Base-by-base conservation (phyloP, 108 stramenopile genomes). In the Nannochloropsis oceanica region DNA sequence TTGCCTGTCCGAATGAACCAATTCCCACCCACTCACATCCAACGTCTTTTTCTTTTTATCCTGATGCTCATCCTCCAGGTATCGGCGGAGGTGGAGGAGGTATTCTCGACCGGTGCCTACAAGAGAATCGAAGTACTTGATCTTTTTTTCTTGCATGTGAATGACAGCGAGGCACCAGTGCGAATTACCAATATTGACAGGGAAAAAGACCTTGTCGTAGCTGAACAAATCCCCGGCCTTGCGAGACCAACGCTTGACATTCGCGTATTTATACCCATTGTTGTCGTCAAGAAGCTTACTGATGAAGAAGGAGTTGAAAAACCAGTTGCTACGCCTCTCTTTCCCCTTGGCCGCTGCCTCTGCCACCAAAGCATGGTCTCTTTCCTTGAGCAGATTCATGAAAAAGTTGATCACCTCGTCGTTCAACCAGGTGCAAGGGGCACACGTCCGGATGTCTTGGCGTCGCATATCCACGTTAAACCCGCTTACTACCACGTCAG, bases 341-440 rank as follows among this genome's bases (percentile, higher is more conserved):
- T 86, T 27, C 44, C 79, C 27, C 88, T 85, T 83, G 92, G 94
- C 84, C 95, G 80, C 89, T 92, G 42, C 25, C 25, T n/a, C 80
- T 26, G 80, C 80, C 24, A n/a, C 22, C 24, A 11, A 0, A 27
- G 18, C 90, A 81, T 93, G 92, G 82, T 97, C 95, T 1, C 95
- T 92, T 25, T 89, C 91, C 44, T 93, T 90, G 50, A 97, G 89
- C 91, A 95, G 93, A 26, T 91, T 87, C 79, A 94, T 92, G 87
- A 95, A 98, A 89, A 95, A 96, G 83, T 97, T 96, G 79, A 98
- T 96, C 12, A 97, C 94, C 92, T 98, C 97, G 86, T 98, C 97
- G 82, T 96, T 97, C 83, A 98, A 91, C 97, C 97, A 98, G 80
- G 91, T 87, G 25, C 93, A 93, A 0, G 94, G 94, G 46, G 84